phyloP scores from a whole-genome alignment of 441 rosid genomes.

The Hura crepitans region DNA sequence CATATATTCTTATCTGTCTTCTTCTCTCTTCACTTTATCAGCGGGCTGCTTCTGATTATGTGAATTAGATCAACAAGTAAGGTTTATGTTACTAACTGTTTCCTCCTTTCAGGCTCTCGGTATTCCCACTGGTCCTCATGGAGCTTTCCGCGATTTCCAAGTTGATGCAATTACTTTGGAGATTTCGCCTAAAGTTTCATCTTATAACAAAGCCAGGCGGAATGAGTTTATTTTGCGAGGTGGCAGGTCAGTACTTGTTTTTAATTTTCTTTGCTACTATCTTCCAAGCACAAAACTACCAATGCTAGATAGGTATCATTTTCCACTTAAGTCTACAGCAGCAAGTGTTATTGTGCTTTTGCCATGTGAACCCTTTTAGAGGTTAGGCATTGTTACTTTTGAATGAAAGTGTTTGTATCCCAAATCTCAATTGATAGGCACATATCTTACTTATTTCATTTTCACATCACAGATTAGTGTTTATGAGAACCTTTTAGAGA shows the following conservation, averaged over 20 bases:
- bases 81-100: background rate
- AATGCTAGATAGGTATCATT: background rate
- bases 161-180: conserved; percentile 92
- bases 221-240: conserved; percentile 68
- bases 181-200: conserved; percentile 54
- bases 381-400: background rate
- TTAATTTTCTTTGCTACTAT: background rate
- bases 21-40: background rate
- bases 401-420: background rate
- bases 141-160: conserved; percentile 93
- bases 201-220: conserved; percentile 39
- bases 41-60: background rate
- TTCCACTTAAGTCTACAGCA: background rate
- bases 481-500: no score
- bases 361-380: background rate
- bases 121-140: conserved; percentile 90
- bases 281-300: background rate
- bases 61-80: conserved; percentile 10
- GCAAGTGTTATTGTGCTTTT: background rate
- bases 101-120: conserved; percentile 69
- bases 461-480: no score
- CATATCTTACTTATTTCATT: no score
- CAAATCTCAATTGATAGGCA: background rate
- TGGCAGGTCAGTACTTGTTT: conserved; percentile 52
- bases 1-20: conserved; percentile 4